These are phyloP conservation scores for Casuarina glauca DNA, from an alignment of 306 rosid genomes.

Conservation along the genomic window DNA sequence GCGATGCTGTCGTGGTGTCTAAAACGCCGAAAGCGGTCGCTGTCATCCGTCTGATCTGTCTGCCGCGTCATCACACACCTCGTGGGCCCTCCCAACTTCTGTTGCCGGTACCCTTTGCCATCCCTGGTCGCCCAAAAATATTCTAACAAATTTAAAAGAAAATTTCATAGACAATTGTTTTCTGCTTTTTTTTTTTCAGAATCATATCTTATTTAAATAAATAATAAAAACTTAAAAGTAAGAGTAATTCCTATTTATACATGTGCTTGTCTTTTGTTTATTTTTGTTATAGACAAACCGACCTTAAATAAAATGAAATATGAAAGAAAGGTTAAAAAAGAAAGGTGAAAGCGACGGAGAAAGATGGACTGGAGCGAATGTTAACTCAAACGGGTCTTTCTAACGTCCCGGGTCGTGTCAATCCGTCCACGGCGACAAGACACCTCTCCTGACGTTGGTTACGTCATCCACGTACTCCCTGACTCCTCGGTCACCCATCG, in stretches of 20 bases:
- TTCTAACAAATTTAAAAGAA: no score
- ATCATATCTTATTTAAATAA: no score
- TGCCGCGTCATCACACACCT: slow-evolving; percentile 18
- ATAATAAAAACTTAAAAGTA: no score
- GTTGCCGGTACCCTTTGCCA: background rate
- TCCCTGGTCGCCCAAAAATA: background rate
- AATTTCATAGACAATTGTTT: no score
- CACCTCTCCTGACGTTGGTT: slow-evolving; percentile 25
- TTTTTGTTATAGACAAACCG: no score
- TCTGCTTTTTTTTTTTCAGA: no score
- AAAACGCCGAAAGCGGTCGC: slow-evolving; percentile 14
- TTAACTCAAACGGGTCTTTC: slow-evolving; percentile 20
- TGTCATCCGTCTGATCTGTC: slow-evolving; percentile 51
- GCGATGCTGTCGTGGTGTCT: slow-evolving; percentile 51
- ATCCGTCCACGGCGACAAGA: slow-evolving; percentile 25
- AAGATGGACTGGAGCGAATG: background rate
- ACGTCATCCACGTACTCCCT: slow-evolving; percentile 40
- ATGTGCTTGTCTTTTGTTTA: no score
- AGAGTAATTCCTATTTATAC: no score
- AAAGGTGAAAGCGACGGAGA: background rate
- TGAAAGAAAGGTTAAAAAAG: background rate
- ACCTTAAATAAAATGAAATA: no score
- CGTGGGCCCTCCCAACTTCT: background rate
- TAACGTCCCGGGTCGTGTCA: slow-evolving; percentile 36
- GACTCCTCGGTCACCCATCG: background rate